phyloP scores from a whole-genome alignment of 148 eudicot species.

The Nepenthes gracilis region DNA sequence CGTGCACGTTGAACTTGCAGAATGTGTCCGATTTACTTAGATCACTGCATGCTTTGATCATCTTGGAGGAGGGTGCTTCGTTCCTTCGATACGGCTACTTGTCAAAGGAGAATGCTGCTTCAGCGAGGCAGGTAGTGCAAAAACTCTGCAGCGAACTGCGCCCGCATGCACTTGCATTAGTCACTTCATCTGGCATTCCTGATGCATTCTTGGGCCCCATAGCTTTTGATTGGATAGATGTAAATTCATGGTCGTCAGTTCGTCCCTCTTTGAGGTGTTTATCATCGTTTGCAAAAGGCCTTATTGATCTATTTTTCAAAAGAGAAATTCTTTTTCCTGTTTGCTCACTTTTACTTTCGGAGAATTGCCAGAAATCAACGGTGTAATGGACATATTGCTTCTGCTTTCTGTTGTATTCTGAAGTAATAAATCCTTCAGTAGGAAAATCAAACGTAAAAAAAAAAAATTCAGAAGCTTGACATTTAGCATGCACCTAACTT shows the following conservation, averaged over 20 bases:
- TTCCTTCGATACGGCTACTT: slow-evolving; percentile 86
- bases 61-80: slow-evolving; percentile 75
- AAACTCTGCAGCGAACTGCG: slow-evolving; percentile 78
- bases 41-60: slow-evolving; percentile 52
- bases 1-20: slow-evolving; percentile 28
- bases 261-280: background rate
- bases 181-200: slow-evolving; percentile 65
- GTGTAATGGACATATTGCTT: no score
- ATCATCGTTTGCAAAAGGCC: no score
- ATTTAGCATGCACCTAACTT: no score
- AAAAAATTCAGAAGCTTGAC: no score
- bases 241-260: slow-evolving; percentile 51
- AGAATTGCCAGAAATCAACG: no score
- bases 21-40: slow-evolving; percentile 51
- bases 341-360: no score
- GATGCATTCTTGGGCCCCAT: slow-evolving; percentile 62
- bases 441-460: no score
- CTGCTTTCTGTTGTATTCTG: no score
- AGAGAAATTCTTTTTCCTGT: no score
- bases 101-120: slow-evolving; percentile 50
- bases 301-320: no score
- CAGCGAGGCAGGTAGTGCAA: slow-evolving; percentile 63
- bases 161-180: slow-evolving; percentile 70
- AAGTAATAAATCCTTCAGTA: no score
- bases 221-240: slow-evolving; percentile 69